phyloP scores from a whole-genome alignment of 768 basidiomycete species.

The Lactarius hengduanensis region DNA sequence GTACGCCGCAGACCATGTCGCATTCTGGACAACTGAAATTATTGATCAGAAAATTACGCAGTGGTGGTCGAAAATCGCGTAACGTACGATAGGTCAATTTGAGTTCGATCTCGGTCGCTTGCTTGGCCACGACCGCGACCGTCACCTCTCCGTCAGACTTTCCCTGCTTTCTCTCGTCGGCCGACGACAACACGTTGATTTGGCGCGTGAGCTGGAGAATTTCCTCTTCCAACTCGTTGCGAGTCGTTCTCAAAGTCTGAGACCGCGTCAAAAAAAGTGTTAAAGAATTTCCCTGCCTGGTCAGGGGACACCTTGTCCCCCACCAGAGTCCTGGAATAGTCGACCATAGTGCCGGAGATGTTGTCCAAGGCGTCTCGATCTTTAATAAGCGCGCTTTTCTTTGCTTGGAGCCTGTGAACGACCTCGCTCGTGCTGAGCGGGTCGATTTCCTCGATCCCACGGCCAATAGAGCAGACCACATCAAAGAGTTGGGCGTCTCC shows the following conservation, averaged over 20 bases:
- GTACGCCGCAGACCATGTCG: slow-evolving; percentile 54
- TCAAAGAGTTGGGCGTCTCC: slow-evolving; percentile 51
- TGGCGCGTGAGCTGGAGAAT: slow-evolving; percentile 36
- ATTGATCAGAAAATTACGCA: not conserved
- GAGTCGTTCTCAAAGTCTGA: slow-evolving; percentile 37
- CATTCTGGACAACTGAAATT: slow-evolving; percentile 49
- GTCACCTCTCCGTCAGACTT: slow-evolving; percentile 36
- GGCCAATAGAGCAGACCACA: slow-evolving; percentile 48
- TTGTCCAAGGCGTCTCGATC: slow-evolving; percentile 42
- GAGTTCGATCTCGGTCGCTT: slow-evolving; percentile 41
- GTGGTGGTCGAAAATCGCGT: slow-evolving; percentile 26
- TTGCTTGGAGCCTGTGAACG: slow-evolving; percentile 34
- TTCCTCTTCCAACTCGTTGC: slow-evolving; percentile 40
- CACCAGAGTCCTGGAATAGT: slow-evolving; percentile 45
- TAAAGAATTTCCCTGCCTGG: slow-evolving; percentile 44
- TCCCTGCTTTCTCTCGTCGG: slow-evolving; percentile 37
- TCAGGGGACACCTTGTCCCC: slow-evolving; percentile 43
- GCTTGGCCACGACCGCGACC: slow-evolving; percentile 44
- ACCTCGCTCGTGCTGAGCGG: slow-evolving; percentile 31
- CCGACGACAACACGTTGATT: slow-evolving; percentile 41
- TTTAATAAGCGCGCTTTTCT: slow-evolving; percentile 39
- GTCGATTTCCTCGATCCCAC: slow-evolving; percentile 27
- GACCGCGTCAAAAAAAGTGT: slow-evolving; percentile 42
- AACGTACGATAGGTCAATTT: slow-evolving; percentile 53
- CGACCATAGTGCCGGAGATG: slow-evolving; percentile 43